phyloP scores from a whole-genome alignment of 257 asterid genomes.

The Anisodus tanguticus region DNA sequence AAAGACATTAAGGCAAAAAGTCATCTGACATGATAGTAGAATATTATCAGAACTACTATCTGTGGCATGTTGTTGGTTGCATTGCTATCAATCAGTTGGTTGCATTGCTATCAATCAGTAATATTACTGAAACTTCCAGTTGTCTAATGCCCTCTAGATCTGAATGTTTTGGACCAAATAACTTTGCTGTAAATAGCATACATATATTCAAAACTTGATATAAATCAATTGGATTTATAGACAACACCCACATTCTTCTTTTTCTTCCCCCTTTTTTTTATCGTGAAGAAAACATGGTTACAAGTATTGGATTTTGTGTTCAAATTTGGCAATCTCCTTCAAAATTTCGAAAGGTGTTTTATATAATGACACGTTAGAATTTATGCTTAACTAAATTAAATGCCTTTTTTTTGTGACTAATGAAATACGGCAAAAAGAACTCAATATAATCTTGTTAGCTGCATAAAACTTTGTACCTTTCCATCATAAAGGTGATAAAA shows the following conservation, averaged over 20 bases:
- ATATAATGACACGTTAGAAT: neutral
- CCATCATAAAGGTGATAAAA: constrained; percentile 94
- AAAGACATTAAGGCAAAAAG: neutral
- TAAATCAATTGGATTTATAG: neutral
- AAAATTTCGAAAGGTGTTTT: neutral
- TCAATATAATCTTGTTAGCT: neutral
- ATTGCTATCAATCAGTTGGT: constrained; percentile 24
- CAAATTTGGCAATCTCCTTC: neutral
- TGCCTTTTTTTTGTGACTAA: neutral
- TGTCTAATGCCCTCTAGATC: neutral
- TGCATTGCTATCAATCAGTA: constrained; percentile 17
- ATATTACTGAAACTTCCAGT: neutral
- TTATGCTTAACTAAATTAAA: neutral
- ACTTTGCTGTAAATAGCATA: constrained; percentile 1
- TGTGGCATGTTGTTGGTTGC: neutral
- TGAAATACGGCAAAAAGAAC: neutral
- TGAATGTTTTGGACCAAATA: neutral
- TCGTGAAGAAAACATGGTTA: neutral
- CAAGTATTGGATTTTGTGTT: neutral
- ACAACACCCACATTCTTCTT: constrained; percentile 16
- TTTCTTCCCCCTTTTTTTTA: neutral
- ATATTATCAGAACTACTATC: neutral
- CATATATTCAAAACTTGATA: neutral
- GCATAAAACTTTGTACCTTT: constrained; percentile 58
- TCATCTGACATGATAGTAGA: neutral